Conservation (phyloP, 78 protist genomes). For the Anaeramoeba flamelloides region DNA sequence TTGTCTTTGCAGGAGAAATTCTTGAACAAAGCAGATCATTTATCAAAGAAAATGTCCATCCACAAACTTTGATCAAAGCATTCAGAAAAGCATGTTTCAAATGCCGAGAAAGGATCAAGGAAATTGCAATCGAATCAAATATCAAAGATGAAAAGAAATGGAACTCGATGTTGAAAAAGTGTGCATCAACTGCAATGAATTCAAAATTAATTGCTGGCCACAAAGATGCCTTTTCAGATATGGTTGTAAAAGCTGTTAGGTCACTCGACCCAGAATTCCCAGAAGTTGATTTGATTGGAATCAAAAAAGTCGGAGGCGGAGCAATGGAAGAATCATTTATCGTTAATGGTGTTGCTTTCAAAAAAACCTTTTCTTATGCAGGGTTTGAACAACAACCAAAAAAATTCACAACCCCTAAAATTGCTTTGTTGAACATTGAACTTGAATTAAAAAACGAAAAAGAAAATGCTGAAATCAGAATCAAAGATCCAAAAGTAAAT, state of each 20-base stretch:
- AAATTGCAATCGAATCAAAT: too few relatives aligned
- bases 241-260: slow-evolving; percentile 79
- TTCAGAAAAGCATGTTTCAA: slow-evolving; percentile 58
- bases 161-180: too few relatives aligned
- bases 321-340: slow-evolving; percentile 70
- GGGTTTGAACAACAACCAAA: slow-evolving; percentile 99
- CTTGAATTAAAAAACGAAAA: slow-evolving; percentile 95
- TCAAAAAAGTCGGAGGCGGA: slow-evolving; percentile 92
- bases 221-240: slow-evolving; percentile 69
- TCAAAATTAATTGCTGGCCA: slow-evolving; percentile 77
- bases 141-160: too few relatives aligned
- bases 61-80: slow-evolving; percentile 77
- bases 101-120: too few relatives aligned
- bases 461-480: slow-evolving; percentile 90
- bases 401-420: slow-evolving; percentile 64
- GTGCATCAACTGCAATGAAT: slow-evolving; percentile 89
- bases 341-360: slow-evolving; percentile 98
- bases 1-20: slow-evolving; percentile 86
- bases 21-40: slow-evolving; percentile 77
- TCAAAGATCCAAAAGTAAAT: slow-evolving; percentile 45
- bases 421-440: slow-evolving; percentile 86
- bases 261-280: slow-evolving; percentile 48
- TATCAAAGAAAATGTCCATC: slow-evolving; percentile 92
- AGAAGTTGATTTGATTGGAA: slow-evolving; percentile 79
- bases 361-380: slow-evolving; percentile 96